Evolutionary conservation across 495 filamentous ascomycete genomes (phyloP).

Genomic region (Saxophila tyrrhenica): DNA sequence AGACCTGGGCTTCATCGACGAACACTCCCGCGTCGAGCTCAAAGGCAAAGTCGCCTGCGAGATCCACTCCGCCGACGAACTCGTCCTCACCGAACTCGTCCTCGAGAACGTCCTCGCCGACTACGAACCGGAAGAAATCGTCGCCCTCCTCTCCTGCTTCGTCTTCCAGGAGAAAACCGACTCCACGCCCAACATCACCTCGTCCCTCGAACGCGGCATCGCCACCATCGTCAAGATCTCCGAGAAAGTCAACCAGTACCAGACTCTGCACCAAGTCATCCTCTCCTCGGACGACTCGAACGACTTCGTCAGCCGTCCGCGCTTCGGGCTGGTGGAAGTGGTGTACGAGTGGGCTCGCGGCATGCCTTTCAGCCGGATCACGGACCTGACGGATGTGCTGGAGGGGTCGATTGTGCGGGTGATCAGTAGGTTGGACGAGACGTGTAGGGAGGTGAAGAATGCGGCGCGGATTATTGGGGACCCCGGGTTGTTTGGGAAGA

Average conservation of each 20-base stretch:
- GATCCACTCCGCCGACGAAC: slow-evolving; percentile 92
- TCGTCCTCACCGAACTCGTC: slow-evolving; percentile 92
- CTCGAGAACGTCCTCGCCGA: slow-evolving; percentile 93
- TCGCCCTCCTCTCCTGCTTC: slow-evolving; percentile 83
- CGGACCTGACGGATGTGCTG: slow-evolving; percentile 88
- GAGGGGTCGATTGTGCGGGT: slow-evolving; percentile 93
- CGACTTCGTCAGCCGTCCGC: slow-evolving; percentile 75
- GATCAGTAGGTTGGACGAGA: slow-evolving; percentile 88
- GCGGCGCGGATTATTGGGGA: slow-evolving; percentile 95
- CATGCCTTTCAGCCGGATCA: slow-evolving; percentile 97
- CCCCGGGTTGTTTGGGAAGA: slow-evolving; percentile 83
- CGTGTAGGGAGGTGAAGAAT: slow-evolving; percentile 94
- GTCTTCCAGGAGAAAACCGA: slow-evolving; percentile 99
- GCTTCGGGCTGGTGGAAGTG: slow-evolving; percentile 91
- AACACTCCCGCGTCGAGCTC: slow-evolving; percentile 68
- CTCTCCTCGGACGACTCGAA: slow-evolving; percentile 78
- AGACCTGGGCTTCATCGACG: slow-evolving; percentile 83
- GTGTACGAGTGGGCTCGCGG: slow-evolving; percentile 98
- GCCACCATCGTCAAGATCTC: slow-evolving; percentile 77
- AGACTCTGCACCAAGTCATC: slow-evolving; percentile 81
- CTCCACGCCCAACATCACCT: slow-evolving; percentile 67
- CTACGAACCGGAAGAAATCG: slow-evolving; percentile 93
- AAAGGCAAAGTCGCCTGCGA: slow-evolving; percentile 99
- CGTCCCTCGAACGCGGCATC: slow-evolving; percentile 70
- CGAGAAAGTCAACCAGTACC: slow-evolving; percentile 79